Base-by-base conservation (phyloP, 768 basidiomycete species). In the Lyophyllum atratum region DNA sequence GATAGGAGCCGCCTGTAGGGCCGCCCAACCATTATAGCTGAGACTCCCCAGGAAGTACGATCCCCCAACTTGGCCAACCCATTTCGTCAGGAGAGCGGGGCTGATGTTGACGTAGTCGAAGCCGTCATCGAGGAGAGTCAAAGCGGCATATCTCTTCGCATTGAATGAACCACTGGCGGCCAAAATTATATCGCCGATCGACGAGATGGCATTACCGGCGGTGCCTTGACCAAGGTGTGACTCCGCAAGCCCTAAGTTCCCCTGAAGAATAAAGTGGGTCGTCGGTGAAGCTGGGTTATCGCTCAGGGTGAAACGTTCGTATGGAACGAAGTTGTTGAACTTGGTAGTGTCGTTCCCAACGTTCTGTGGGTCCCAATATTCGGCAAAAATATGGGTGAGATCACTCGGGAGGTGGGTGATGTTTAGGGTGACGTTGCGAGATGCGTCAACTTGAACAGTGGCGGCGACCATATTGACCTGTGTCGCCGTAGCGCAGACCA, bases 401-500 rank as follows among this genome's bases (percentile, higher is more conserved):
- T 59, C 58, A 31, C 60, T 59, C 8, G 63, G 63, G 17, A 52
- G 58, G 44, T 45, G 58, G 8, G 60, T 64, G 14, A 61, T 0
- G 28, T 60, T 48, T 22, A 64, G 26, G 4, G 60, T 57, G 4
- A 64, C 34, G 4, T 39, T 44, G 21, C 29, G 42, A 3, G 17
- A 3, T 6, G 21, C 49, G 34, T 59, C 46, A 10, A 56, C 49
- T 19, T 44, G 21, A 24, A 64, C 31, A 28, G 60, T 59, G 24
- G 63, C 60, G 24, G 49, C 43, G 24, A 64, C 63, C 56, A 64
- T 54, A 54, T 62, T 64, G 49, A 64, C 58, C 37, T 62, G 63
- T 1, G 63, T 60, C 19, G 63, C 48, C 3, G 60, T 40, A 17
- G 63, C 63, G 31, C 63, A 64, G 31, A 64, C 40, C 63, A 64